phyloP scores from a whole-genome alignment of 1,139 yeast species.

The Eremothecium sinecaudum region DNA sequence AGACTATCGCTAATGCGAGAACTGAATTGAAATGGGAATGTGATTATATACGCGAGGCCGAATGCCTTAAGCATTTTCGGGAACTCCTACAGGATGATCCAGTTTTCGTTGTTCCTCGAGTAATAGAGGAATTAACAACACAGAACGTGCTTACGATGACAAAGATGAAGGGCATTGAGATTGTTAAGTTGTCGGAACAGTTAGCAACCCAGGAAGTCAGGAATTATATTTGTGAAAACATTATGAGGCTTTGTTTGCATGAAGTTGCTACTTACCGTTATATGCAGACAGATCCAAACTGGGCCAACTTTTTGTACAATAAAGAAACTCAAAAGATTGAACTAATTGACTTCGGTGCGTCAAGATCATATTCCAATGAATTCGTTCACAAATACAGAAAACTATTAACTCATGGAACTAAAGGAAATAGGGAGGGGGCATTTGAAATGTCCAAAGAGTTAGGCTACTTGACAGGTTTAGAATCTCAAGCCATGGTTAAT shows the following conservation, averaged over 20 bases:
- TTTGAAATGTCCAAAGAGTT: conserved; percentile 57
- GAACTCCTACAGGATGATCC: conserved; percentile 55
- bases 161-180: conserved; percentile 71
- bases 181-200: conserved; percentile 66
- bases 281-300: conserved; percentile 99
- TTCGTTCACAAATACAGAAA: conserved; percentile 64
- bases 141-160: conserved; percentile 87
- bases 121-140: conserved; percentile 68
- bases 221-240: conserved; percentile 73
- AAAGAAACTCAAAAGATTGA: conserved; percentile 57
- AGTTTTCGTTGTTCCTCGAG: conserved; percentile 71
- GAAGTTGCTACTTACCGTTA: conserved; percentile 79
- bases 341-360: conserved; percentile 90
- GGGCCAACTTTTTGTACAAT: conserved; percentile 94
- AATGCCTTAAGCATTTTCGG: conserved; percentile 59
- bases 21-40: conserved; percentile 95
- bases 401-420: conserved; percentile 69
- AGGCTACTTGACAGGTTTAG: conserved; percentile 89
- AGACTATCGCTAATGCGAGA: conserved; percentile 87
- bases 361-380: conserved; percentile 62
- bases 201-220: conserved; percentile 48
- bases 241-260: conserved; percentile 76
- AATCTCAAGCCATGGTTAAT: conserved; percentile 73
- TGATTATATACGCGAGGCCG: conserved; percentile 87
- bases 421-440: conserved; percentile 56